Evolutionary conservation across 2,329 filamentous ascomycete species (phyloP).

Genomic region (Fusarium abutilonis): DNA sequence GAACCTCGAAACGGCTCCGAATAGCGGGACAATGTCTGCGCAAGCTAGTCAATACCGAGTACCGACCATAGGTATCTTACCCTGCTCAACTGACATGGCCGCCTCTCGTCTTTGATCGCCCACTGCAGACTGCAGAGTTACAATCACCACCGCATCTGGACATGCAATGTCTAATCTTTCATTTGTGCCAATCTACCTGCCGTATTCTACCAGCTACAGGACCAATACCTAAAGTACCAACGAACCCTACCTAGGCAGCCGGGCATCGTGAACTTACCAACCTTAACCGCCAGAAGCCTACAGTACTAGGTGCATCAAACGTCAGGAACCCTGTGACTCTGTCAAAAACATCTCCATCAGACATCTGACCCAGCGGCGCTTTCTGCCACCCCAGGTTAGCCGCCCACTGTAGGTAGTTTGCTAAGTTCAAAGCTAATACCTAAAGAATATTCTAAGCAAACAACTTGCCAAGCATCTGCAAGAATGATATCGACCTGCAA

Average conservation of each 20-base stretch:
- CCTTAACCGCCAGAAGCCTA: not conserved
- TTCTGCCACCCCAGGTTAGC: not conserved
- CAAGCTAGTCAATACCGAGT: slow-evolving; percentile 37
- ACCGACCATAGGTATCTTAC: slow-evolving; percentile 18
- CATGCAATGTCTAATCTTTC: not conserved
- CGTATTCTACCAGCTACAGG: slow-evolving; percentile 3
- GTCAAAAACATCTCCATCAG: too few species aligned
- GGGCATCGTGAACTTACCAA: not conserved
- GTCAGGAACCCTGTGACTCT: not conserved
- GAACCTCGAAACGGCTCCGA: slow-evolving; percentile 37
- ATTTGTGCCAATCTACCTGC: slow-evolving; percentile 10
- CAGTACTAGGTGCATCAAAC: not conserved
- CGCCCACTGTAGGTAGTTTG: not conserved
- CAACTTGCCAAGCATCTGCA: slow-evolving; percentile 31
- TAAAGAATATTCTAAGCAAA: slow-evolving; percentile 17
- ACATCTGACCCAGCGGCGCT: too few species aligned
- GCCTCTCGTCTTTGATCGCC: too few species aligned
- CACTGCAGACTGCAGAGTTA: too few species aligned
- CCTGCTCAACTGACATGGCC: not conserved
- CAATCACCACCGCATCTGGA: not conserved
- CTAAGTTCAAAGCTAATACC: slow-evolving; percentile 14
- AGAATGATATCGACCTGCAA: slow-evolving; percentile 28
- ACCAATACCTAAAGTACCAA: not conserved
- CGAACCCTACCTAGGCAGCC: too few species aligned
- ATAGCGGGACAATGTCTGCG: slow-evolving; percentile 35